Evolutionary conservation across 352 stramenopile species (phyloP).

Genomic region (Phytopythium vexans): DNA sequence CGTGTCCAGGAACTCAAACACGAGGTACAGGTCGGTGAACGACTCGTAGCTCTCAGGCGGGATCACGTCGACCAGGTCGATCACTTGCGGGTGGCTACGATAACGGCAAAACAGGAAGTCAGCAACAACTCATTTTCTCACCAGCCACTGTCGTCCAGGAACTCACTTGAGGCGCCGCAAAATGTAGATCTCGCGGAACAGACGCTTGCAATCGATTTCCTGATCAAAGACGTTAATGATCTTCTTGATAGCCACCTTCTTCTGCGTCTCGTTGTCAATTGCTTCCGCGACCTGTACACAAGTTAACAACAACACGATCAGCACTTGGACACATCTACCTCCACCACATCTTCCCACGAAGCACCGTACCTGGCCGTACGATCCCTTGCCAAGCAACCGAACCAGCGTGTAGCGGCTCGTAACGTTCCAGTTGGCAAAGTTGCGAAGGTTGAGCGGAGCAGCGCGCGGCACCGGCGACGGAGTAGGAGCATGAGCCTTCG

Average conservation of each 20-base stretch:
- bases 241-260: conserved; percentile 89
- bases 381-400: conserved; percentile 78
- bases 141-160: neutral
- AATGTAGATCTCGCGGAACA: conserved; percentile 89
- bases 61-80: conserved; percentile 82
- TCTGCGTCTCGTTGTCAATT: conserved; percentile 72
- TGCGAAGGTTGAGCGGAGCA: conserved; percentile 72
- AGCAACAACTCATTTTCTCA: neutral
- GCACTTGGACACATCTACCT: neutral
- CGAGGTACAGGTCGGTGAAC: conserved; percentile 90
- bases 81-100: conserved; percentile 71
- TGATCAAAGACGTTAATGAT: conserved; percentile 89
- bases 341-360: neutral
- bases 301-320: conserved; percentile 2
- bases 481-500: conserved; percentile 43
- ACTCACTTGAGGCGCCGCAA: conserved; percentile 71
- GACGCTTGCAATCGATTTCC: conserved; percentile 84
- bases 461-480: conserved; percentile 60
- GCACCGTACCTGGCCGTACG: conserved; percentile 69
- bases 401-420: conserved; percentile 76
- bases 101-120: conserved; percentile 1
- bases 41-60: conserved; percentile 77
- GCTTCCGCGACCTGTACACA: conserved; percentile 60
- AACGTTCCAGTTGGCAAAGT: conserved; percentile 85
- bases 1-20: conserved; percentile 93